phyloP scores from a whole-genome alignment of 2,329 filamentous ascomycete species.

The Didymella sp. region DNA sequence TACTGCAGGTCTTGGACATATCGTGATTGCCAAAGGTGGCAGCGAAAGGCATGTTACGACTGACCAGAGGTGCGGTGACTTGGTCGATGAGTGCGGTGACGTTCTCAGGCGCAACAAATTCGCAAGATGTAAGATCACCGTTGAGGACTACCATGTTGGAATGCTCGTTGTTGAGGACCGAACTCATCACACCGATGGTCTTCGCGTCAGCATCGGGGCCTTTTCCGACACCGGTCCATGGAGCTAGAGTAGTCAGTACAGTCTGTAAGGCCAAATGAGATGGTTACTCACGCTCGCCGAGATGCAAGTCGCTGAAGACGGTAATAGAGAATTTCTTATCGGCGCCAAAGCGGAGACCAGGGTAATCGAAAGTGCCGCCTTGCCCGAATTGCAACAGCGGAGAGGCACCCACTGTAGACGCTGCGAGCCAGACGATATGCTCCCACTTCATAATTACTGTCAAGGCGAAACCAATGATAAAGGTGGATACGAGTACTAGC shows the following conservation, averaged over 20 bases:
- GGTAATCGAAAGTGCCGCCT: slow-evolving; percentile 23
- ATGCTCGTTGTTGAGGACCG: slow-evolving; percentile 63
- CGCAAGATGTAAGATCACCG: slow-evolving; percentile 74
- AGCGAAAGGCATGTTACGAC: slow-evolving; percentile 66
- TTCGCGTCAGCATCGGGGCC: slow-evolving; percentile 61
- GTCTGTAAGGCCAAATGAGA: slow-evolving; percentile 16
- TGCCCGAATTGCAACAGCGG: slow-evolving; percentile 5
- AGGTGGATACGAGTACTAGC: slow-evolving; percentile 12
- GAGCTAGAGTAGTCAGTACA: slow-evolving; percentile 22
- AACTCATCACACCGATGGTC: slow-evolving; percentile 63
- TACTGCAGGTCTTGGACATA: slow-evolving; percentile 36
- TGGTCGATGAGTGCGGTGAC: slow-evolving; percentile 33
- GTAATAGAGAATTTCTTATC: slow-evolving; percentile 58
- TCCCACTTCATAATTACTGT: slow-evolving; percentile 30
- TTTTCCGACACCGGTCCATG: slow-evolving; percentile 6
- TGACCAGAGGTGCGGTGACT: slow-evolving; percentile 56
- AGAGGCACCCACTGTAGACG: slow-evolving; percentile 11
- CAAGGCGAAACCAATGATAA: slow-evolving; percentile 17
- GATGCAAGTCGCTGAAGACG: slow-evolving; percentile 74
- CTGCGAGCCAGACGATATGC: slow-evolving; percentile 23
- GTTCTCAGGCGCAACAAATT: slow-evolving; percentile 46
- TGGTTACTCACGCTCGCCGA: slow-evolving; percentile 66
- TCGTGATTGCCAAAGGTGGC: slow-evolving; percentile 78
- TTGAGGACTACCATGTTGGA: slow-evolving; percentile 72
- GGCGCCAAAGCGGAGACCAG: slow-evolving; percentile 34